Conservation (phyloP, 306 rosid species). For the Prunus padus region DNA sequence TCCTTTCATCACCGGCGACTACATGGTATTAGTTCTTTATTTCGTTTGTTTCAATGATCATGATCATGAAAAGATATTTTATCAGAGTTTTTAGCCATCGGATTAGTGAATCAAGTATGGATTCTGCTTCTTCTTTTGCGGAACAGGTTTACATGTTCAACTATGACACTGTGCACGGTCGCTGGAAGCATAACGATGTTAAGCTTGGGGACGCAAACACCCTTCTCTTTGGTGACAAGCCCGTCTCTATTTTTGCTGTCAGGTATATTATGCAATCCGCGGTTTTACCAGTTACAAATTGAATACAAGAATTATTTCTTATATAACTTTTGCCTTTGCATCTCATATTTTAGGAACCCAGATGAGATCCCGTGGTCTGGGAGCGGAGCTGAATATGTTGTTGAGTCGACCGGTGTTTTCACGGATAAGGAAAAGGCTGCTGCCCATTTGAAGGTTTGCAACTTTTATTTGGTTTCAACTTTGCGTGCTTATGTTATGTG, state of each 20-base stretch:
- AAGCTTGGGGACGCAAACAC: slow-evolving; percentile 52
- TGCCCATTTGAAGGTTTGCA: slow-evolving; percentile 62
- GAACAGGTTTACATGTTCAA: slow-evolving; percentile 75
- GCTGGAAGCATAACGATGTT: slow-evolving; percentile 65
- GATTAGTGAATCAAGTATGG: neutral
- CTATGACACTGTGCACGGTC: slow-evolving; percentile 78
- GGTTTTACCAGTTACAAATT: too few species aligned
- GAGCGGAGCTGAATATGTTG: slow-evolving; percentile 49
- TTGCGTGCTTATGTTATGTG: neutral
- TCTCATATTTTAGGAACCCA: slow-evolving; percentile 39
- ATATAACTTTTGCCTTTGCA: neutral
- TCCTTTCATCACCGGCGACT: slow-evolving; percentile 63
- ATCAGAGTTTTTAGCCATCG: neutral
- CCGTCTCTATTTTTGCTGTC: slow-evolving; percentile 53
- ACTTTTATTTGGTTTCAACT: neutral
- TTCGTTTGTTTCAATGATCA: neutral
- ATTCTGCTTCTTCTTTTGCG: neutral
- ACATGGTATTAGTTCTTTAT: slow-evolving; percentile 54
- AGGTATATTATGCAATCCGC: slow-evolving; percentile 34
- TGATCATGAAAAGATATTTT: neutral
- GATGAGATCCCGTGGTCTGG: slow-evolving; percentile 67
- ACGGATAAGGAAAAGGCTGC: slow-evolving; percentile 59
- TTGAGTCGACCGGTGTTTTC: slow-evolving; percentile 64
- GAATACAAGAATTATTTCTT: neutral
- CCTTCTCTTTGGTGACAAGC: slow-evolving; percentile 61